Percentiles rank a stretch among this genome's conserved stretches.
Evolutionary conservation across 257 asterid species (phyloP).

Genomic region (Capsicum rhomboideum): DNA sequence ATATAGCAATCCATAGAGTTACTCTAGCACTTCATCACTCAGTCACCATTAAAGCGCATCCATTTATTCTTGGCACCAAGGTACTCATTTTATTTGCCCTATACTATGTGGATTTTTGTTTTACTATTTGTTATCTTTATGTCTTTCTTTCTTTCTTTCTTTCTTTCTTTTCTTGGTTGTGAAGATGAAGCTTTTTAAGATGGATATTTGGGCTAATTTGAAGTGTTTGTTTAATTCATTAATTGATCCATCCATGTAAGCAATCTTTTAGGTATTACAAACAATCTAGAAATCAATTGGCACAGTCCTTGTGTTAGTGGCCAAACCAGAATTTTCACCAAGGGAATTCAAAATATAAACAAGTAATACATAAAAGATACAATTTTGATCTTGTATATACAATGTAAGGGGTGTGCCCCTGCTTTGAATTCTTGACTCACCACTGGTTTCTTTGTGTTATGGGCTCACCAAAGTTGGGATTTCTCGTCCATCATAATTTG

Average conservation of each 20-base stretch:
- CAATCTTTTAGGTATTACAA: neutral
- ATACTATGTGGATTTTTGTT: neutral
- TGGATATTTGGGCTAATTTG: neutral
- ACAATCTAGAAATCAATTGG: neutral
- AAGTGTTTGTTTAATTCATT: neutral
- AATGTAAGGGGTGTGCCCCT: neutral
- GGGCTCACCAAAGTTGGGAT: neutral
- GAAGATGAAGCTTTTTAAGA: neutral
- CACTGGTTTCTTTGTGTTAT: neutral
- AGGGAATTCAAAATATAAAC: no score
- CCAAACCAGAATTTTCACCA: neutral
- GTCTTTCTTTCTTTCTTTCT: neutral
- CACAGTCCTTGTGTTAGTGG: neutral
- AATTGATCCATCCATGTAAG: neutral
- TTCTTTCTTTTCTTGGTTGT: neutral
- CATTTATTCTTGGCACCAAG: slow-evolving; percentile 53
- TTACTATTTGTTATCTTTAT: no score
- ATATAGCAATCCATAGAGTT: slow-evolving; percentile 57
- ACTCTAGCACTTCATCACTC: slow-evolving; percentile 37
- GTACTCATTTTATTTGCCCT: slow-evolving; percentile 2
- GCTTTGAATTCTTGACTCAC: neutral
- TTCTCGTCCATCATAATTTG: neutral
- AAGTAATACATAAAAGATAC: no score
- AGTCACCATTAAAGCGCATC: slow-evolving; percentile 54
- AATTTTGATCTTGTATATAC: neutral